Evolutionary conservation across 1,284 basidiomycete genomes (phyloP).

Genomic region (Papiliotrema flavescens): DNA sequence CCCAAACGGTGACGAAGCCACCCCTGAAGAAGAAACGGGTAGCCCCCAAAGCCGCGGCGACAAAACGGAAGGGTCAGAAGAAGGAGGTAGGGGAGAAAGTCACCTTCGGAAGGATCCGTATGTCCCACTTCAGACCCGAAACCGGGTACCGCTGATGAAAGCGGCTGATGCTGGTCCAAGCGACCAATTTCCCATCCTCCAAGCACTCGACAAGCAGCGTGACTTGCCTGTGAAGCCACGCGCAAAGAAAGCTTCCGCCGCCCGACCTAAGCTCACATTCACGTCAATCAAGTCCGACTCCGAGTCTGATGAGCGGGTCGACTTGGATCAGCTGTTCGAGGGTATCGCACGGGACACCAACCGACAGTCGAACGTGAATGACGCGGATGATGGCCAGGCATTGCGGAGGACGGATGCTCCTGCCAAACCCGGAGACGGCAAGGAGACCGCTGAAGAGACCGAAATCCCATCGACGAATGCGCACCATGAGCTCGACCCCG

Average conservation of each 20-base stretch:
- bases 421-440: too few relatives aligned
- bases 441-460: too few relatives aligned
- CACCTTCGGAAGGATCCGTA: conserved; percentile 24
- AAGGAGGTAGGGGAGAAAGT: conserved; percentile 10
- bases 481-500: too few relatives aligned
- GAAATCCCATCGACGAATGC: too few relatives aligned
- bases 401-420: too few relatives aligned
- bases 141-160: conserved; percentile 3
- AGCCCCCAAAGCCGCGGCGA: neutral
- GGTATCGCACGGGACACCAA: neutral
- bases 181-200: conserved; percentile 22
- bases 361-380: neutral
- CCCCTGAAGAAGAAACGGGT: conserved; percentile 7
- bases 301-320: neutral
- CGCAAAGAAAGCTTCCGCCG: neutral
- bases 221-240: conserved; percentile 14
- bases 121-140: neutral
- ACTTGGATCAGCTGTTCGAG: neutral
- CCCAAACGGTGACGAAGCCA: neutral
- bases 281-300: neutral
- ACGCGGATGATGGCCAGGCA: too few relatives aligned
- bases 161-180: conserved; percentile 16
- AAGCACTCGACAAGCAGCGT: conserved; percentile 22
- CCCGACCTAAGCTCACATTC: neutral
- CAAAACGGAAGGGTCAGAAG: neutral